Evolutionary conservation across 1,284 basidiomycete genomes (phyloP), one percentile per base, ranked within the genome.

Genomic region (Trametes sp.): DNA sequence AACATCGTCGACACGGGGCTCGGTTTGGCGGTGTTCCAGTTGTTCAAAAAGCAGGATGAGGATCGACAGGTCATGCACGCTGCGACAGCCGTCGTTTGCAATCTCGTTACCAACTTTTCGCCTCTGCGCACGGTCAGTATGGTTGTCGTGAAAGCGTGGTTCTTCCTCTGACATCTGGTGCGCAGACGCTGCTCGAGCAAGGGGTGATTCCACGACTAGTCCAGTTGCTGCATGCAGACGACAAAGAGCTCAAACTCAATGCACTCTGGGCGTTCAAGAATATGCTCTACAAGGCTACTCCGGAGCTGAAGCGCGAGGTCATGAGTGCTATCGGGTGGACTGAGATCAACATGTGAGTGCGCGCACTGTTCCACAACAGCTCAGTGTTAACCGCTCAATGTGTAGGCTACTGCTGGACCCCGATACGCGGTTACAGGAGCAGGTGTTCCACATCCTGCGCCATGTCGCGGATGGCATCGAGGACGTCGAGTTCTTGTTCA

Each of bases 181-280:
- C 33, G n/a, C 69, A 88, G 88, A 80, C 78, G 8, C 79, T 90
- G 59, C 74, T 95, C 16, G 82, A 86, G 28, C 79, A 87, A 60
- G 90, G 89, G 0, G 78, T 91, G 0, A 79, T 95, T 50, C 76
- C 82, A 1, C 77, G 91, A 1, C 77, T 95, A 4, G 84, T 88
- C 31, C 78, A 84, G 45, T 77, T 94, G 3, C 76, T 87, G 1
- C 70, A 77, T 23, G 80, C 79, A 2, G 78, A 80, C 0, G 87
- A 93, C 65, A 78, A 83, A 14, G 80, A 82, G 0, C 77, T 95
- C 10, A 79, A 85, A 13, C 73, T 89, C 45, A 93, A 88, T 65
- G 87, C 90, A 0, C 73, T 95, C 13, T 95, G 94, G 93, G 88
- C 89, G 0, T 77, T 95, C 52, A 94, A 93, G 75, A 96, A 95